Percentiles rank a stretch among this genome's conserved stretches.
phyloP scores from a whole-genome alignment of 139 green algal species.

The Asterochloris sp. region DNA sequence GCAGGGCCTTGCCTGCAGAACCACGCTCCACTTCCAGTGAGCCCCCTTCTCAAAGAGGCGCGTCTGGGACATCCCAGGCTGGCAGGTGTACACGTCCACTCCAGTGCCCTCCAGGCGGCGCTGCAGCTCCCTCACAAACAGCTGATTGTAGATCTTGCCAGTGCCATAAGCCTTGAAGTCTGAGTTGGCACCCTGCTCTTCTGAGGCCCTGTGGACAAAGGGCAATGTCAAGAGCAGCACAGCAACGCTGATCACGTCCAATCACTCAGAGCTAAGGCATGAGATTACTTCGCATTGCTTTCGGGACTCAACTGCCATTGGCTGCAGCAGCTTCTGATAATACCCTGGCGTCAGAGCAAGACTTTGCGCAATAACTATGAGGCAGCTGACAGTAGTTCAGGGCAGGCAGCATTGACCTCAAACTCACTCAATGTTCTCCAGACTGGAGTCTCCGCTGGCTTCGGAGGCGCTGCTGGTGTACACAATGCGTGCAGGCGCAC shows the following conservation, averaged over 20 bases:
- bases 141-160: conserved; percentile 15
- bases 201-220: no score
- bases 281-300: no score
- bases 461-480: conserved; percentile 16
- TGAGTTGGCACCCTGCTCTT: background rate
- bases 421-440: no score
- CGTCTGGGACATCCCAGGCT: conserved; percentile 22
- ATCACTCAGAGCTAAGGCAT: no score
- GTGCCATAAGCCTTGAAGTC: conserved; percentile 17
- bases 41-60: conserved; percentile 8
- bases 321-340: no score
- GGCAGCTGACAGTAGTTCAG: no score
- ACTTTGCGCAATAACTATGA: no score
- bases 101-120: conserved; percentile 10
- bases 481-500: conserved; percentile 12
- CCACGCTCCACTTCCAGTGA: conserved; percentile 8
- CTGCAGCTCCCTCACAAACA: conserved; percentile 16
- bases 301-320: no score
- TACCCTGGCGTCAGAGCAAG: no score
- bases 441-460: background rate
- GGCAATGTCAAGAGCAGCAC: no score
- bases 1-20: background rate
- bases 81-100: conserved; percentile 14
- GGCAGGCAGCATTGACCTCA: no score
- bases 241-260: no score